These are phyloP conservation scores for Chytriomyces hyalinus DNA, from an alignment of 192 early-diverging fungal genomes.

Conservation along the genomic window DNA sequence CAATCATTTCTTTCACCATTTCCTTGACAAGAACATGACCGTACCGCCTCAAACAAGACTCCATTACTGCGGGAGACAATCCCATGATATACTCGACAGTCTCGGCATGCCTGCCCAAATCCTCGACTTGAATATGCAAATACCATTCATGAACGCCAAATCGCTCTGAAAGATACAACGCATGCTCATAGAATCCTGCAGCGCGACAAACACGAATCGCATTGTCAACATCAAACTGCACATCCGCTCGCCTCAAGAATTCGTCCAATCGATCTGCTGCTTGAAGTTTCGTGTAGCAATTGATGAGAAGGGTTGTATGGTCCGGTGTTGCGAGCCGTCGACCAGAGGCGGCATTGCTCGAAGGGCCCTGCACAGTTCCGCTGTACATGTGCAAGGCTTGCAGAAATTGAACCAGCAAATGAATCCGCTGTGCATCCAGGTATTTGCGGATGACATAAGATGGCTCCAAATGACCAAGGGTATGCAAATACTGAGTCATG, in stretches of 20 bases:
- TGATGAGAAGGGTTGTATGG: constrained; percentile 94
- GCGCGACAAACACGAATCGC: constrained; percentile 92
- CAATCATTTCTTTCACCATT: constrained; percentile 54
- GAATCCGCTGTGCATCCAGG: constrained; percentile 90
- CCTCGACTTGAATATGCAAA: constrained; percentile 88
- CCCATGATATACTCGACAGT: constrained; percentile 76
- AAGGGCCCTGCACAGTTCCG: constrained; percentile 48
- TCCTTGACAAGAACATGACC: constrained; percentile 54
- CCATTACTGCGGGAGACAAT: constrained; percentile 39
- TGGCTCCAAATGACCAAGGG: constrained; percentile 91
- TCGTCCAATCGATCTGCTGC: constrained; percentile 83
- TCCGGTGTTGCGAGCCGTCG: constrained; percentile 80
- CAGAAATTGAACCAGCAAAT: constrained; percentile 86
- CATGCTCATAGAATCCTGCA: constrained; percentile 88
- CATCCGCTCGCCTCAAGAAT: constrained; percentile 84
- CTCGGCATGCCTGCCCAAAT: constrained; percentile 77
- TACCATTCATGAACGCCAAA: constrained; percentile 84
- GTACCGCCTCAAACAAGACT: constrained; percentile 43
- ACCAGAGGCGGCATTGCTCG: background rate
- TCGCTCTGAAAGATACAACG: constrained; percentile 86
- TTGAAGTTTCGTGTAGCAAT: constrained; percentile 96
- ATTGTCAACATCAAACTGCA: constrained; percentile 89
- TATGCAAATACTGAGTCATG: constrained; percentile 90
- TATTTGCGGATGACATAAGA: constrained; percentile 97
- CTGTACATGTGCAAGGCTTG: constrained; percentile 78